A percentile compares a stretch with the other conserved stretches of the same genome.
These are phyloP conservation scores for Neoascochyta sp. DNA, from an alignment of 2,329 filamentous ascomycete species.

Conservation along the genomic window DNA sequence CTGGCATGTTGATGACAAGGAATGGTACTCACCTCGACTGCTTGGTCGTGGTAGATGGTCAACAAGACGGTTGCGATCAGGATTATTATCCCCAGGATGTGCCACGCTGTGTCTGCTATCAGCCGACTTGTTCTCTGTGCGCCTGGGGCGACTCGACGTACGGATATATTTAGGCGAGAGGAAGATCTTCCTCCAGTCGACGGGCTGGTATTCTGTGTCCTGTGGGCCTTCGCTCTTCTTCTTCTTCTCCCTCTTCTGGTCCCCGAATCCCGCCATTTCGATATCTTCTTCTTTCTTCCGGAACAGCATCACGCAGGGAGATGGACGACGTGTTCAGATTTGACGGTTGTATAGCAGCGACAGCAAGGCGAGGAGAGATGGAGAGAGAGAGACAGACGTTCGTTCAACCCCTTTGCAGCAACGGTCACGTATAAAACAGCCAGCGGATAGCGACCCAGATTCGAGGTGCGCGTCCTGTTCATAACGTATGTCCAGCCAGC, in stretches of 20 bases:
- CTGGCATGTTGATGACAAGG: background rate
- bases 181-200: slow-evolving; percentile 35
- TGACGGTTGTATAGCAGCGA: too few species aligned
- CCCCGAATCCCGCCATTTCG: slow-evolving; percentile 28
- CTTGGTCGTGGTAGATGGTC: slow-evolving; percentile 29
- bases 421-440: too few species aligned
- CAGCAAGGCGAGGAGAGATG: too few species aligned
- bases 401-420: too few species aligned
- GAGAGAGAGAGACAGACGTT: too few species aligned
- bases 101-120: slow-evolving; percentile 32
- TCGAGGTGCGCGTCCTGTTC: slow-evolving; percentile 2
- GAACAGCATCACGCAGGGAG: slow-evolving; percentile 22
- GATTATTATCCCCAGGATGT: slow-evolving; percentile 28
- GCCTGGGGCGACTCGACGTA: slow-evolving; percentile 10
- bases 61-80: slow-evolving; percentile 26
- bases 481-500: slow-evolving; percentile 16
- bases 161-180: slow-evolving; percentile 36
- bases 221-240: slow-evolving; percentile 15
- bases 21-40: slow-evolving; percentile 24
- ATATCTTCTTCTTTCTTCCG: slow-evolving; percentile 26
- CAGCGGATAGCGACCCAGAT: too few species aligned
- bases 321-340: background rate
- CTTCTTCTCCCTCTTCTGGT: slow-evolving; percentile 15
- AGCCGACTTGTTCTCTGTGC: slow-evolving; percentile 8
- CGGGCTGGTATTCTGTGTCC: slow-evolving; percentile 32